A percentile compares a stretch with the other conserved stretches of the same genome.
Conservation (phyloP, 2,329 filamentous ascomycete genomes). For the Alternaria consortialis region DNA sequence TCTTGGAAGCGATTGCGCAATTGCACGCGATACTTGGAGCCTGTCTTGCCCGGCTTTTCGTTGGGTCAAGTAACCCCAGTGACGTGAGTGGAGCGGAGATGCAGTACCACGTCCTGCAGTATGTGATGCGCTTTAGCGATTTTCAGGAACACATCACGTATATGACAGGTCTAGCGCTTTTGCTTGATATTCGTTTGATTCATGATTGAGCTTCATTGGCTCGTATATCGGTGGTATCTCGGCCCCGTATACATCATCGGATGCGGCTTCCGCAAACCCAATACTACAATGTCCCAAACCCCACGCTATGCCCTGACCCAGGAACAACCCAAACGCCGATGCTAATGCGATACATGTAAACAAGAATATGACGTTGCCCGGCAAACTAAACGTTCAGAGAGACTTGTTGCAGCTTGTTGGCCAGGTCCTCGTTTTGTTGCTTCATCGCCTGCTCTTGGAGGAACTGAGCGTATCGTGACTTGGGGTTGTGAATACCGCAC, state of each 20-base stretch:
- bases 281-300: conserved; percentile 10
- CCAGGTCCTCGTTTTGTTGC: conserved; percentile 51
- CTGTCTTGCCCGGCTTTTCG: conserved; percentile 12
- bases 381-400: conserved; percentile 31
- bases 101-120: conserved; percentile 2
- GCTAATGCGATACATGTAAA: conserved; percentile 28
- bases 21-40: conserved; percentile 45
- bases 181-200: conserved; percentile 16
- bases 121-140: conserved; percentile 4
- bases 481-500: conserved; percentile 98
- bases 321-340: conserved; percentile 49
- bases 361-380: not conserved
- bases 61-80: conserved; percentile 7
- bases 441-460: conserved; percentile 76
- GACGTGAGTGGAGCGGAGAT: conserved; percentile 21
- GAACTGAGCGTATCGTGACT: conserved; percentile 90
- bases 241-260: conserved; percentile 28
- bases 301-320: conserved; percentile 21
- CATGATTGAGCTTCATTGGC: conserved; percentile 21
- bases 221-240: conserved; percentile 33
- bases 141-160: conserved; percentile 9
- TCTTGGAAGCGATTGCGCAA: conserved; percentile 51
- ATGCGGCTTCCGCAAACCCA: conserved; percentile 14
- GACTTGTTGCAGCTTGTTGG: conserved; percentile 43
- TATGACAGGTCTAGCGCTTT: conserved; percentile 3